Evolutionary conservation across 768 basidiomycete genomes (phyloP).

Genomic region (Grammothele lineata): DNA sequence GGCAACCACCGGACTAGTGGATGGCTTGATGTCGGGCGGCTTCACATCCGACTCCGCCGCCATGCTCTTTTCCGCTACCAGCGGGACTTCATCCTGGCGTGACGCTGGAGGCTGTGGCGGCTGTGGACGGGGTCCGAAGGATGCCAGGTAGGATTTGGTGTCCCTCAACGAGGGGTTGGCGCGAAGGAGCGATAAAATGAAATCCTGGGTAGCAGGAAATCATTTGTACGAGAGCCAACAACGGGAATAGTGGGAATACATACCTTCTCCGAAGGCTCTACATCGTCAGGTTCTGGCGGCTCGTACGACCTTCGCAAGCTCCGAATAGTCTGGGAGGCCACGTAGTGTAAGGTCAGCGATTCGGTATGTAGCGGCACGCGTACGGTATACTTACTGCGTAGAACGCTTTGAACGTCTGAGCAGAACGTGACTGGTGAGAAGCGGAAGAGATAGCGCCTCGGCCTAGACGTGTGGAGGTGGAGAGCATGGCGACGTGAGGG

Average conservation of each 20-base stretch:
- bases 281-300: conserved; percentile 22
- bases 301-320: conserved; percentile 17
- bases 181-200: conserved; percentile 90
- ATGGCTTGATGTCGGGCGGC: conserved; percentile 32
- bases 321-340: conserved; percentile 23
- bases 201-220: conserved; percentile 56
- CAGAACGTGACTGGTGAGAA: conserved; percentile 17
- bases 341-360: background rate
- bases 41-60: conserved; percentile 24
- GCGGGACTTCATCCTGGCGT: conserved; percentile 26
- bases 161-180: conserved; percentile 91
- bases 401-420: conserved; percentile 29
- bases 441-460: conserved; percentile 3
- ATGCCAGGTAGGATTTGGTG: conserved; percentile 83
- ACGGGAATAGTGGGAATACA: background rate
- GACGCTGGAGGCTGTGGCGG: conserved; percentile 25
- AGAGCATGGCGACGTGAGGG: conserved; percentile 12
- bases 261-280: conserved; percentile 28
- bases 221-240: background rate
- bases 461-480: conserved; percentile 10
- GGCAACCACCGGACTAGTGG: conserved; percentile 50
- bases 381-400: conserved; percentile 22
- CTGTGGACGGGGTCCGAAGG: conserved; percentile 71
- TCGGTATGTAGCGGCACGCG: background rate
- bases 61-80: conserved; percentile 16